Evolutionary conservation across 2,329 filamentous ascomycete genomes (phyloP).

Genomic region (Helotiales sp.): DNA sequence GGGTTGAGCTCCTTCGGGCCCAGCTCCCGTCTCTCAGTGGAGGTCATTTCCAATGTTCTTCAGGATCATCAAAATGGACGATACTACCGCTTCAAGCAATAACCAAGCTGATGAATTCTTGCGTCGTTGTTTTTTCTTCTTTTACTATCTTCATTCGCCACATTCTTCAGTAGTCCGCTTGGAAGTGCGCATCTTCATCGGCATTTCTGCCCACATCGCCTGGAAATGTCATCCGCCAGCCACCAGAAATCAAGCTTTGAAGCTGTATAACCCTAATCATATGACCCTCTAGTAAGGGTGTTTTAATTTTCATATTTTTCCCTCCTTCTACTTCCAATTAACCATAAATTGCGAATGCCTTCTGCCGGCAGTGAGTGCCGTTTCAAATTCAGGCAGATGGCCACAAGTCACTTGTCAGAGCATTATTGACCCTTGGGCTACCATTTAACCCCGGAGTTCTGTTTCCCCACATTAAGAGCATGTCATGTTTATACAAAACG

Average conservation of each 20-base stretch:
- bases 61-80: background rate
- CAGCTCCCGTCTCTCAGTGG: background rate
- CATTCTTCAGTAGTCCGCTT: background rate
- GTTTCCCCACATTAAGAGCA: constrained; percentile 11
- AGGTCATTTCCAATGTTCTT: background rate
- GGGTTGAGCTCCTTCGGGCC: background rate
- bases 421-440: background rate
- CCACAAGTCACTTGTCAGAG: background rate
- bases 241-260: constrained; percentile 17
- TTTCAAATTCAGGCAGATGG: constrained; percentile 29
- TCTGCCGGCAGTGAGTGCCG: constrained; percentile 19
- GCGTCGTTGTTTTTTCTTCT: background rate
- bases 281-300: constrained; percentile 10
- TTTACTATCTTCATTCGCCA: background rate
- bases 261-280: constrained; percentile 6
- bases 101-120: background rate
- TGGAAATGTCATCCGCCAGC: background rate
- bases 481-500: constrained; percentile 11
- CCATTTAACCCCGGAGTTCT: background rate
- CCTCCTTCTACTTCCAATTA: constrained; percentile 20
- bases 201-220: background rate
- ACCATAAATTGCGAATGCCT: constrained; percentile 12
- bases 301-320: constrained; percentile 16
- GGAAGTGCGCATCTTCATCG: too few relatives aligned
- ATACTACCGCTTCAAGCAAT: background rate